phyloP scores from a whole-genome alignment of 208 protist genomes.

The Angomonas desouzai region DNA sequence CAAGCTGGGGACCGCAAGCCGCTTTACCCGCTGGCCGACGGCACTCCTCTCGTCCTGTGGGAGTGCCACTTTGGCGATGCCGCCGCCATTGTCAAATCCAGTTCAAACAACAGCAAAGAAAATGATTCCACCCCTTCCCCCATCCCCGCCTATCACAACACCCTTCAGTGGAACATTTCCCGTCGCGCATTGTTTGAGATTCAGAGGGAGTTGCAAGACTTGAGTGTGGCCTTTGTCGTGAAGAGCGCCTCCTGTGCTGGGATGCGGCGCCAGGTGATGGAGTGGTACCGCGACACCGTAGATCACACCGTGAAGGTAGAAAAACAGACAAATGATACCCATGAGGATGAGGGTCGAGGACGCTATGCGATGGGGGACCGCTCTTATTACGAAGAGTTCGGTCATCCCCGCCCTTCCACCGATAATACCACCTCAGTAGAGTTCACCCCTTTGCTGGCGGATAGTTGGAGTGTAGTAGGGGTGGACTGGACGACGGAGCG shows the following conservation, averaged over 20 bases:
- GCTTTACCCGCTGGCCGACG: conserved; percentile 69
- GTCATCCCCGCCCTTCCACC: conserved; percentile 24
- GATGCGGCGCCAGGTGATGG: conserved; percentile 66
- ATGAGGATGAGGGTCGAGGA: too few relatives aligned
- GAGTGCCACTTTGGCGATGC: conserved; percentile 60
- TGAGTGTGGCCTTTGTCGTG: conserved; percentile 64
- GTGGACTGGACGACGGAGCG: neutral
- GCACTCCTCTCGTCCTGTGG: conserved; percentile 78
- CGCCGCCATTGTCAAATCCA: too few relatives aligned
- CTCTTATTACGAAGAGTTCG: conserved; percentile 35
- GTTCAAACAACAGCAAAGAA: neutral
- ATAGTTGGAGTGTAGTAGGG: neutral
- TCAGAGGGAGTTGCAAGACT: conserved; percentile 74
- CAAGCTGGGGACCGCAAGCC: conserved; percentile 75
- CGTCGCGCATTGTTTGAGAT: conserved; percentile 35
- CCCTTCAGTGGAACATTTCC: conserved; percentile 48
- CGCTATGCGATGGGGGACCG: conserved; percentile 6
- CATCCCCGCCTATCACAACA: neutral
- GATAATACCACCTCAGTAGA: neutral
- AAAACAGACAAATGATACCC: neutral
- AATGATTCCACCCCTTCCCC: neutral
- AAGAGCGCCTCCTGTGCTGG: conserved; percentile 39
- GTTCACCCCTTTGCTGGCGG: neutral
- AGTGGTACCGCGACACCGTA: conserved; percentile 44
- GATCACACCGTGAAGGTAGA: conserved; percentile 14